These are phyloP conservation scores for Rhizophora mangle DNA, from an alignment of 345 rosid genomes.

Conservation along the genomic window DNA sequence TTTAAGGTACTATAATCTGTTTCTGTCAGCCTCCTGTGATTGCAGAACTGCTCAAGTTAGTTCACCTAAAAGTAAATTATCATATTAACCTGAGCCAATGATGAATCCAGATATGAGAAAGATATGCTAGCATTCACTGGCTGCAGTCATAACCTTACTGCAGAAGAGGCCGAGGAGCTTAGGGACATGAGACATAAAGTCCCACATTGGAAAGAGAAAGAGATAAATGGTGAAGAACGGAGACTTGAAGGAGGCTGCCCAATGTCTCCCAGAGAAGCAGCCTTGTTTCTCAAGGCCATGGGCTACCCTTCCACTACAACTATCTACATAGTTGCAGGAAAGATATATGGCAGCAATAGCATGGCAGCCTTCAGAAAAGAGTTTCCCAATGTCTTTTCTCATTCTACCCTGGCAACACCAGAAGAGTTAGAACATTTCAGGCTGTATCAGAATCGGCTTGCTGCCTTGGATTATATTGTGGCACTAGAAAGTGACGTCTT, in stretches of 20 bases:
- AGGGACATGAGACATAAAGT: conserved; percentile 69
- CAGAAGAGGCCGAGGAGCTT: conserved; percentile 72
- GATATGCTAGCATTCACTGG: conserved; percentile 99
- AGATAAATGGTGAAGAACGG: conserved; percentile 63
- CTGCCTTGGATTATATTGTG: conserved; percentile 82
- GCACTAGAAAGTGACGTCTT: conserved; percentile 95
- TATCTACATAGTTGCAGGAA: conserved; percentile 90
- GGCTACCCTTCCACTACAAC: conserved; percentile 86
- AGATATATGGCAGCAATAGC: conserved; percentile 75
- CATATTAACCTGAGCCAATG: conserved; percentile 11
- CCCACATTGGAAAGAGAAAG: conserved; percentile 98
- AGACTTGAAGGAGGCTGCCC: conserved; percentile 93
- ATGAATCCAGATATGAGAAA: conserved; percentile 80
- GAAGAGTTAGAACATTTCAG: conserved; percentile 75
- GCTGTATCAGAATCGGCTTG: conserved; percentile 80
- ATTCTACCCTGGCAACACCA: conserved; percentile 70
- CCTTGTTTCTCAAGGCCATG: conserved; percentile 87
- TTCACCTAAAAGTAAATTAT: too few relatives aligned
- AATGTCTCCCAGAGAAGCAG: conserved; percentile 97
- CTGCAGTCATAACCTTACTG: conserved; percentile 86
- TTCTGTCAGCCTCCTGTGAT: too few relatives aligned
- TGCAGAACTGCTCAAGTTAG: too few relatives aligned
- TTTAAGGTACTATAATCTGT: conserved; percentile 51
- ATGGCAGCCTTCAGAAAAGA: conserved; percentile 69
- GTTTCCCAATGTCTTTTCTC: conserved; percentile 81